Conservation (phyloP, 2,329 filamentous ascomycete species). For the Albifimbria verrucaria region DNA sequence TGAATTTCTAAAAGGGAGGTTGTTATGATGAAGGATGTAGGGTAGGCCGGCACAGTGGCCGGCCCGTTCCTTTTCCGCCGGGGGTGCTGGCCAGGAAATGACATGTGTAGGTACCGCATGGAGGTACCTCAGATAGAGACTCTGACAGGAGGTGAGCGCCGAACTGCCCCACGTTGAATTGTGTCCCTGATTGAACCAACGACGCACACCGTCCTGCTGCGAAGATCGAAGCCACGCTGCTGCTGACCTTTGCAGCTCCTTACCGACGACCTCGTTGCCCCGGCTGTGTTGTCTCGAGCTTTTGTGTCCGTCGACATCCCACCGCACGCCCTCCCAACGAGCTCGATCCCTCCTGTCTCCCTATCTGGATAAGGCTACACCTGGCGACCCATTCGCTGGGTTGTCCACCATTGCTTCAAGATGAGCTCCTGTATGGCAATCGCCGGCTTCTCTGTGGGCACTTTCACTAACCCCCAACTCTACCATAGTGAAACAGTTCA, state of each 20-base stretch:
- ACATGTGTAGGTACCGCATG: no score
- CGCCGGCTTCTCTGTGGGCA: background rate
- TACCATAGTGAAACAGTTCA: slow-evolving; percentile 91
- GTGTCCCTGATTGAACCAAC: slow-evolving; percentile 20
- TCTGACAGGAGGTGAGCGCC: background rate
- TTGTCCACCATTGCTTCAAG: slow-evolving; percentile 23
- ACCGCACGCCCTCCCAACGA: background rate
- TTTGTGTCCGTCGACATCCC: background rate
- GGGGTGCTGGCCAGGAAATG: no score
- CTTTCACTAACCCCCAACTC: slow-evolving; percentile 10
- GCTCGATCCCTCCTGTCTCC: background rate
- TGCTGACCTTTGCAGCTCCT: background rate
- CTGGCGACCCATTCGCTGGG: slow-evolving; percentile 26
- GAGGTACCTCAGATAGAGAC: background rate
- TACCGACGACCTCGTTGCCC: background rate
- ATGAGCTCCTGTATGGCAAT: slow-evolving; percentile 37
- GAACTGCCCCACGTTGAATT: slow-evolving; percentile 18
- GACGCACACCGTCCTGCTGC: slow-evolving; percentile 12
- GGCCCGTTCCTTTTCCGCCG: no score
- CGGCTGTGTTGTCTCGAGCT: background rate
- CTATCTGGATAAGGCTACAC: slow-evolving; percentile 5
- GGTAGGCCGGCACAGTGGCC: no score
- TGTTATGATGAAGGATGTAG: no score
- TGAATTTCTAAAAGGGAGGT: no score
- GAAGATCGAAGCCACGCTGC: background rate